Evolutionary conservation across 208 protist genomes (phyloP), one percentile per base, ranked within the genome.

Genomic region (Wallacemonas sp.): DNA sequence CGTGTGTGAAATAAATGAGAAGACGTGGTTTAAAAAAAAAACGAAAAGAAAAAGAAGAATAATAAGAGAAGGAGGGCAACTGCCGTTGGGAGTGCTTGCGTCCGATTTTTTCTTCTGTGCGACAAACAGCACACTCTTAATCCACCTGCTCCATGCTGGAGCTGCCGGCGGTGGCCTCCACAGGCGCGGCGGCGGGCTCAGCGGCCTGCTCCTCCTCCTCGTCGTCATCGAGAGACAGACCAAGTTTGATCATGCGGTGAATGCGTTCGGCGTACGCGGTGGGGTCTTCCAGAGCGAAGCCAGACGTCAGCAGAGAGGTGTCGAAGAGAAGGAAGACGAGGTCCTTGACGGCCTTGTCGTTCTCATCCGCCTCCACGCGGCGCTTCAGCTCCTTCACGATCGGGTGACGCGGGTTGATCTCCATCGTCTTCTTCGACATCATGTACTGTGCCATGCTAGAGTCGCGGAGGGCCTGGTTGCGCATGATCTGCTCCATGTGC

Each of bases 401-500:
- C 33, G 93, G 28, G 86, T 99, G 95, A 34, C 92, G 68, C 26
- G 98, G 93, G 90, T 99, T 99, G 80, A 99, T 86, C 90, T 99
- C 98, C 66, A 99, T 80, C 28, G 96, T 99, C 92, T 99, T 99
- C 89, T 99, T 99, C 22, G 91, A 96, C 28, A 87, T 80, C 98
- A 99, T 99, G 90, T 99, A 99, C 44, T 79, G 80, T 5, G 89
- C 89, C 94, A 99, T 98, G 66, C 86, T 91, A 28, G 79, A 90
- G 76, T 99, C 98, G 76, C 97, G 86, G 14, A 99, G 91, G 8
- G 98, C 98, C 90, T 99, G 98, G 65, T 98, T 97, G 80, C 99
- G 99, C 98, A 99, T 99, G 88, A 99, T 99, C 72, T 98, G 82
- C 86, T 99, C 96, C 98, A 99, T 99, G 86, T 99, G 99, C 69